Evolutionary conservation across 345 rosid genomes (phyloP).

Genomic region (Geranium rotundifolium): DNA sequence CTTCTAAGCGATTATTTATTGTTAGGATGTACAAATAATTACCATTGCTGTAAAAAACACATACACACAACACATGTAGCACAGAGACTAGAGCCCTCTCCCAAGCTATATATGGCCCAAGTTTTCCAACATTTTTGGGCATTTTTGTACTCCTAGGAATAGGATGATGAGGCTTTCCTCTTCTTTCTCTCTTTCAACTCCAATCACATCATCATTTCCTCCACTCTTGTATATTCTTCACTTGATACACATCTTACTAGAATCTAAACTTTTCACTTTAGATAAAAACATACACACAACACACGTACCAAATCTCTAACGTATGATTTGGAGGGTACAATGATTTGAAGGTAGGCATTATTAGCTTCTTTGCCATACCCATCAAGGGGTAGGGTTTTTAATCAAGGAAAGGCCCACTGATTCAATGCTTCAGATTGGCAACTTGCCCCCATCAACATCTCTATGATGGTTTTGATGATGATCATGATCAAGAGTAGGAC

Average conservation of each 20-base stretch:
- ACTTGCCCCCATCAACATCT: conserved; percentile 5
- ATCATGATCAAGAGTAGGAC: too few species aligned
- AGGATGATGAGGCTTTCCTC: not conserved
- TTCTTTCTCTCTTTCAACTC: not conserved
- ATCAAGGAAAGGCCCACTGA: conserved; percentile 8
- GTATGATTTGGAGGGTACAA: too few species aligned
- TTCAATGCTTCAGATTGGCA: conserved; percentile 15
- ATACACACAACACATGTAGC: not conserved
- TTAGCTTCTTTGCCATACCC: not conserved
- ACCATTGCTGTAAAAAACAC: not conserved
- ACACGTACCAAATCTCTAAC: too few species aligned
- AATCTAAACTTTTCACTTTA: too few species aligned
- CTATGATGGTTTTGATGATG: too few species aligned
- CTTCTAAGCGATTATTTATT: conserved; percentile 18
- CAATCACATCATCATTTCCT: not conserved
- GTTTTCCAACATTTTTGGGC: too few species aligned
- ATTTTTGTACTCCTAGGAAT: not conserved
- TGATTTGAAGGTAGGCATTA: not conserved
- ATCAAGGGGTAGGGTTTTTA: not conserved
- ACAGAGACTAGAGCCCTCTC: not conserved
- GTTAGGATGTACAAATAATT: too few species aligned
- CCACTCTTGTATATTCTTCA: too few species aligned
- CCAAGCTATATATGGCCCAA: too few species aligned
- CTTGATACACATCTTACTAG: too few species aligned
- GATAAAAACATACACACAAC: too few species aligned